Evolutionary conservation across 2,329 filamentous ascomycete genomes (phyloP), one percentile per base, ranked within the genome.

Genomic region (Colletotrichum sp.): DNA sequence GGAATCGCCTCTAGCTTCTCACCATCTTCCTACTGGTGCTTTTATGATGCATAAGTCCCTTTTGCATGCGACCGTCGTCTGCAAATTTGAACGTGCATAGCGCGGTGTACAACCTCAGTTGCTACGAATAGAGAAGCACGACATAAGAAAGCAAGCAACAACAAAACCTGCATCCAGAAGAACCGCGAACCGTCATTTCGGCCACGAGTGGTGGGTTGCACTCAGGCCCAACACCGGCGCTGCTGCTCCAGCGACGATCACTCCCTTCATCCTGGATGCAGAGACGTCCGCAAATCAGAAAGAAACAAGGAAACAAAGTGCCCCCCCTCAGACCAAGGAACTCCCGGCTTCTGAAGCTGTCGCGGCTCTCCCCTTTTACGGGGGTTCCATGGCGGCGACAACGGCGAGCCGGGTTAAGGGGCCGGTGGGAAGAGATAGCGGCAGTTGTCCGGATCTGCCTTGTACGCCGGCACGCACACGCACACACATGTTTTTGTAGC

Each of bases 381-480:
- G 64, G 70, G 73, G 28, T 21, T 69, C 71, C 73, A 73, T 76
- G 55, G 16, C 59, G 36, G 64, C 49, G 64, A 76, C 65, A 65
- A 64, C 64, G 70, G 70, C 64, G 70, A 12, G 26, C 70, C 70
- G 64, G 73, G 70, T 73, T 49, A 76, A 69, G 70, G 73, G 73
- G 70, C 73, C 69, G 69, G 55, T 63, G 16, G 28, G 16, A 55
- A 64, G 62, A 67, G 69, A 69, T 65, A 64, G 64, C 73, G 73
- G 73, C 69, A 76, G 69, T 76, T 72, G 64, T 64, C 73, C 73
- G 70, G 55, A 64, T 60, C 72, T 60, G 44, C 44, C 44, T 52
- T 13, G 44, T 21, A 52, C 18, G 44, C 44, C 44, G 44, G n/a
- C n/a, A 52, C 44, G 44, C 44, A 52, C n/a, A 49, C 44, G 67